Evolutionary conservation across 257 asterid species (phyloP).

Genomic region (Solanum peruvianum): DNA sequence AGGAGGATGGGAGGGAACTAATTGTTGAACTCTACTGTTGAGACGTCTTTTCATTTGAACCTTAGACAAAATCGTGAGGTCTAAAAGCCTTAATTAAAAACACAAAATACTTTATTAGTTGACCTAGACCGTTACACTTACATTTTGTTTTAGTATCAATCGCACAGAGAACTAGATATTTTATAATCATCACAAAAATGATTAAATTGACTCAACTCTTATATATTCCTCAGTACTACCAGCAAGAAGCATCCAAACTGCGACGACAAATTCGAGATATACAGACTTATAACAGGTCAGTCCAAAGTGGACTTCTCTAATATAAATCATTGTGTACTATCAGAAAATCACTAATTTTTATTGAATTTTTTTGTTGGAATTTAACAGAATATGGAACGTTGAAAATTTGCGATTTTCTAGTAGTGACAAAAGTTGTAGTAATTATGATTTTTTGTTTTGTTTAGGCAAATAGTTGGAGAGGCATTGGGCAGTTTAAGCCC

Average conservation of each 20-base stretch:
- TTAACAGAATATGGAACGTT: background rate
- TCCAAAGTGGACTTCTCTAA: background rate
- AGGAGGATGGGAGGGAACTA: background rate
- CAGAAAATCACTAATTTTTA: background rate
- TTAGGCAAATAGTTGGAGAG: slow-evolving; percentile 62
- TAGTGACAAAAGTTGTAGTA: background rate
- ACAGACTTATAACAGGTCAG: slow-evolving; percentile 49
- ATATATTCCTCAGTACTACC: slow-evolving; percentile 42
- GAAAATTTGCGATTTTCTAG: background rate
- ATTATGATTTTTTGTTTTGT: background rate
- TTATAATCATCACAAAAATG: background rate
- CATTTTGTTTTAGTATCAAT: background rate
- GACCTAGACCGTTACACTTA: background rate
- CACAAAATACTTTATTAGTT: background rate
- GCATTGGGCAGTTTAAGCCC: slow-evolving; percentile 34
- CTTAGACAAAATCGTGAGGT: background rate
- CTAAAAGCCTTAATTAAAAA: background rate
- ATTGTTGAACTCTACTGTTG: background rate
- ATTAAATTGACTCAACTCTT: background rate
- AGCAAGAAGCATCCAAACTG: slow-evolving; percentile 68
- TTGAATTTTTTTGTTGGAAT: background rate
- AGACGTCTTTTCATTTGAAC: background rate
- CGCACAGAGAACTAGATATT: background rate
- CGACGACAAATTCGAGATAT: slow-evolving; percentile 50
- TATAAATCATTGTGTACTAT: background rate